Base-by-base conservation (phyloP, 1,139 yeast genomes). In the Pichia sp. region DNA sequence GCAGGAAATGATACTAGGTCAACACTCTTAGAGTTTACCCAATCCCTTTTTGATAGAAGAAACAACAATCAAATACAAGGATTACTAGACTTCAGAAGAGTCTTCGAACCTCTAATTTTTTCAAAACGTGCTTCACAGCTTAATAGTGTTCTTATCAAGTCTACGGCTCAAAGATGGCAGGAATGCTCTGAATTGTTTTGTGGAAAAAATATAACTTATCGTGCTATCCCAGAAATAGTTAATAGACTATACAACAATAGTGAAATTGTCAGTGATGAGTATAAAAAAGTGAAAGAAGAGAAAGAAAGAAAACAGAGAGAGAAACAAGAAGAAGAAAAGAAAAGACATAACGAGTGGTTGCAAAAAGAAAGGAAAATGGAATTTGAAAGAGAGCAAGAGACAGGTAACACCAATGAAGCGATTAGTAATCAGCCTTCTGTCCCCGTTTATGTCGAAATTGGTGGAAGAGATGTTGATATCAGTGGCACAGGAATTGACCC, bases 401-500 rank as follows among this genome's bases (percentile, higher is more conserved):
- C 18, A 13, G 39, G 12, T 10, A 44, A 41, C 16, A 28, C 41
- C 1, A 53, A 31, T 19, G 49, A 41, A 5, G 60, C 22, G 22
- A 16, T 13, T 13, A n/a, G 26, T 8, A 23, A 18, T 13, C 41
- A 58, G 8, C 62, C 50, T 0, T 56, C 44, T n/a, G 80, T 74
- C 9, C 95, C 96, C 0, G 74, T 87, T 0, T 78, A 78, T 72
- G 91, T 91, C 7, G 74, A 75, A 18, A 85, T 91, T 60, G 93
- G 91, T 22, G 95, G 87, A 39, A 71, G 85, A 36, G 84, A 83
- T 53, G 91, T 91, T 34, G 95, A 91, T 65, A 87, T 91, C 44
- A 80, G 95, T 51, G 67, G 67, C 4, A 84, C 96, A 3, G 97
- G 89, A 53, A 89, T 91, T 54, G 97, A 91, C 68, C 96, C 96